These are phyloP conservation scores for Teunomyces funiuensis DNA, from an alignment of 805 yeast genomes.

Conservation along the genomic window DNA sequence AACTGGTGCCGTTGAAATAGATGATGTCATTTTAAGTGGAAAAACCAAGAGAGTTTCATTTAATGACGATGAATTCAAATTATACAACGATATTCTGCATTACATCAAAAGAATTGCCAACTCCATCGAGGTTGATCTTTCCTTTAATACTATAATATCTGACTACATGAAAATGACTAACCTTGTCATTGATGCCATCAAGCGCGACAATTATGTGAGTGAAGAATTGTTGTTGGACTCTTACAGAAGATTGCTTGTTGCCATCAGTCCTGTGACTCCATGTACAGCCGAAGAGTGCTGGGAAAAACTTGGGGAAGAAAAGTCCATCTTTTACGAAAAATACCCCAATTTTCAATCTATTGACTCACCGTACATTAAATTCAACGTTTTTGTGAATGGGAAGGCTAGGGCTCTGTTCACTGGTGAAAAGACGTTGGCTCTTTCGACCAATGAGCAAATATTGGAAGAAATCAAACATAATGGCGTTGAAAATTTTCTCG, in stretches of 20 bases:
- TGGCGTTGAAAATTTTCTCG: slow-evolving; percentile 2
- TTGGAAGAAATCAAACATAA: slow-evolving; percentile 28
- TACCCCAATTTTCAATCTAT: slow-evolving; percentile 61
- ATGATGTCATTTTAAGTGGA: slow-evolving; percentile 20
- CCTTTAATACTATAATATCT: slow-evolving; percentile 83
- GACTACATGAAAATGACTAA: slow-evolving; percentile 84
- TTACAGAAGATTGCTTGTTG: slow-evolving; percentile 53
- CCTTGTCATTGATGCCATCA: slow-evolving; percentile 39
- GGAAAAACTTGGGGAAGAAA: slow-evolving; percentile 49
- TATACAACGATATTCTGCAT: slow-evolving; percentile 58
- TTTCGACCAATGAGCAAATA: slow-evolving; percentile 33
- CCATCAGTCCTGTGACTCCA: slow-evolving; percentile 81
- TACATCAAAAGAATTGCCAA: slow-evolving; percentile 51
- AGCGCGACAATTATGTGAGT: slow-evolving; percentile 31
- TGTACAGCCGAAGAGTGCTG: slow-evolving; percentile 80
- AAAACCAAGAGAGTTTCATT: slow-evolving; percentile 20
- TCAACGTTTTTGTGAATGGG: slow-evolving; percentile 73
- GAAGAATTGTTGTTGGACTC: slow-evolving; percentile 46
- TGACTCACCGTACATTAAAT: slow-evolving; percentile 40
- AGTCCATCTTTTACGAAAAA: slow-evolving; percentile 51
- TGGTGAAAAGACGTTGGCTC: slow-evolving; percentile 34
- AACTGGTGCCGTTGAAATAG: slow-evolving; percentile 13
- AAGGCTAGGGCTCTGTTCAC: slow-evolving; percentile 53
- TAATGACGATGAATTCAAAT: slow-evolving; percentile 47
- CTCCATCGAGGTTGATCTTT: slow-evolving; percentile 57